Percentiles rank a stretch among this genome's conserved stretches.
Evolutionary conservation across 768 basidiomycete species (phyloP).

Genomic region (Hypholoma sublateritium): DNA sequence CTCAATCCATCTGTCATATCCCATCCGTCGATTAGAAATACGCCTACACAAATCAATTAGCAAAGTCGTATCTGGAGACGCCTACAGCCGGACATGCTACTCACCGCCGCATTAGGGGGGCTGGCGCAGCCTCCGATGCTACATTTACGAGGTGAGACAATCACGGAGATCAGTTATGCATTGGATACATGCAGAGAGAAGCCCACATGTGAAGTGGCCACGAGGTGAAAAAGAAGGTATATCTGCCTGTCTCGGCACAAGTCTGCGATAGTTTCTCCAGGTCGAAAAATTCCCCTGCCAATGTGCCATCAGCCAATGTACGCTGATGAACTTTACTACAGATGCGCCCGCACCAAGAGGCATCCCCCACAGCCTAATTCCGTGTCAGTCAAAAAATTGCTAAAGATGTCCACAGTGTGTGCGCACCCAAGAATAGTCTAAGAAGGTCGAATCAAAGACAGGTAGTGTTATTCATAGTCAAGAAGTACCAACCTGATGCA

Average conservation of each 20-base stretch:
- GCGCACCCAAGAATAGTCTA: constrained; percentile 63
- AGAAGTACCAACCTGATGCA: constrained; percentile 54
- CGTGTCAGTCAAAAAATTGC: neutral
- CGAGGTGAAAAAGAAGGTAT: constrained; percentile 76
- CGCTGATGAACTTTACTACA: neutral
- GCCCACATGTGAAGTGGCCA: constrained; percentile 73
- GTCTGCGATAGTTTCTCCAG: constrained; percentile 58
- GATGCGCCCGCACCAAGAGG: constrained; percentile 51
- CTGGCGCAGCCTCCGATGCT: constrained; percentile 70
- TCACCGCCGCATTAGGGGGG: constrained; percentile 70
- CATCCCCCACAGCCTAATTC: constrained; percentile 65
- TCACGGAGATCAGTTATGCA: constrained; percentile 1
- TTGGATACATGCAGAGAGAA: constrained; percentile 3
- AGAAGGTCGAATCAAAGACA: neutral
- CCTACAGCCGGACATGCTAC: constrained; percentile 16
- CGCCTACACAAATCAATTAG: constrained; percentile 18
- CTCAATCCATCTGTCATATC: neutral
- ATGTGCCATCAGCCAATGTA: neutral
- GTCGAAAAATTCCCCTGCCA: constrained; percentile 68
- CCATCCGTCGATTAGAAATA: constrained; percentile 23
- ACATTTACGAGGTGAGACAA: neutral
- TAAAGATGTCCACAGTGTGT: neutral
- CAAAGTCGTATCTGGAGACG: no score
- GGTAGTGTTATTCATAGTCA: neutral
- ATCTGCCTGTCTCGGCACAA: constrained; percentile 58